A percentile compares a stretch with the other conserved stretches of the same genome.
phyloP scores from a whole-genome alignment of 2,329 filamentous ascomycete species.

The Diaporthe velutina region DNA sequence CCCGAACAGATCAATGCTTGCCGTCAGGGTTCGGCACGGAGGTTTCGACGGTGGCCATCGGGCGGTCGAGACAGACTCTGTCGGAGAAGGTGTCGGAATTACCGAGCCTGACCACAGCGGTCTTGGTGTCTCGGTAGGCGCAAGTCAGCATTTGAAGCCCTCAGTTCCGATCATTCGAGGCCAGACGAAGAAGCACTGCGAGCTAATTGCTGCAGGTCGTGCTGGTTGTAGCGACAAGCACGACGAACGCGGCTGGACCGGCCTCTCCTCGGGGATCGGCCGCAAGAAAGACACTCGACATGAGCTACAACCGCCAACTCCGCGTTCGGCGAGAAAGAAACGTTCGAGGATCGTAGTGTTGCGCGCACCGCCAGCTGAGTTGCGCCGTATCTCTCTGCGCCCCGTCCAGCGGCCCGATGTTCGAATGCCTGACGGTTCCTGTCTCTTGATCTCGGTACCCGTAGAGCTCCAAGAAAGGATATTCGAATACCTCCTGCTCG shows the following conservation, averaged over 20 bases:
- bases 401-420: neutral
- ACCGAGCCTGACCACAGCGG: neutral
- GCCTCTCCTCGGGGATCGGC: neutral
- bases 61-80: neutral
- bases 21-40: neutral
- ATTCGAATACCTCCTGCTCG: constrained; percentile 48
- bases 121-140: neutral
- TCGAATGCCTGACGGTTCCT: neutral
- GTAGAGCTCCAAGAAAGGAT: constrained; percentile 51
- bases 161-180: neutral
- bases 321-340: neutral
- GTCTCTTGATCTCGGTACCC: constrained; percentile 41
- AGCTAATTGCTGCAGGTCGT: neutral
- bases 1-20: neutral
- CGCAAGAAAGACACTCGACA: too few relatives aligned
- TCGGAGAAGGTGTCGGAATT: neutral
- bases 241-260: neutral
- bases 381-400: neutral
- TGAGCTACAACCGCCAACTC: neutral
- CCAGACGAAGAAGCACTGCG: neutral
- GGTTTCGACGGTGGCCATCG: neutral
- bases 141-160: neutral
- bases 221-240: neutral
- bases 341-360: constrained; percentile 8
- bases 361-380: neutral